These are phyloP conservation scores for Boletellus emodensis DNA, from an alignment of 768 basidiomycete genomes.

Conservation along the genomic window DNA sequence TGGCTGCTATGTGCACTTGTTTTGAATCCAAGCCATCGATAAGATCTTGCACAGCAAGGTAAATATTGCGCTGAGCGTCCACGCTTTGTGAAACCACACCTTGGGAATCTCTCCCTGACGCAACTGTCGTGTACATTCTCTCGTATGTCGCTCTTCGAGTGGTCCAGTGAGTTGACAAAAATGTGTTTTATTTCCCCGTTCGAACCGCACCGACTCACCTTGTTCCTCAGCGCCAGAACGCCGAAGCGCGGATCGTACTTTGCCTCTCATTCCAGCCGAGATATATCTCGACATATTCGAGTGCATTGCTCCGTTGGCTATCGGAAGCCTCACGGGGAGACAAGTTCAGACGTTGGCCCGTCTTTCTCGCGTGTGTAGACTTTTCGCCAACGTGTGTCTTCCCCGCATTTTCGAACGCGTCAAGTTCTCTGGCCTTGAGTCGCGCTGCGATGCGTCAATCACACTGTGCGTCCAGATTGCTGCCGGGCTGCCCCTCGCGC, in stretches of 20 bases:
- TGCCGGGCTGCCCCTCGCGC: conserved; percentile 25
- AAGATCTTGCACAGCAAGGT: too few relatives aligned
- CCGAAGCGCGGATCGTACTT: neutral
- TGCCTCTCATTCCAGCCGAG: conserved; percentile 41
- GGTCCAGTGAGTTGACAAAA: conserved; percentile 5
- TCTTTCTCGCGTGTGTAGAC: conserved; percentile 41
- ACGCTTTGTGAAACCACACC: too few relatives aligned
- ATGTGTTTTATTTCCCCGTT: neutral
- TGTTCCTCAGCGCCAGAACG: conserved; percentile 27
- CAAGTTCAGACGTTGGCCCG: conserved; percentile 7
- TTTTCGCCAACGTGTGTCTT: conserved; percentile 38
- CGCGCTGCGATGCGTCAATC: neutral
- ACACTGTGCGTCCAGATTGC: conserved; percentile 28
- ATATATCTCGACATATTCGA: conserved; percentile 42
- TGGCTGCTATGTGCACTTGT: too few relatives aligned
- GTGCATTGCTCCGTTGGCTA: conserved; percentile 22
- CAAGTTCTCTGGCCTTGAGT: conserved; percentile 16
- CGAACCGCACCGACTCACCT: neutral
- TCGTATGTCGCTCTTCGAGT: conserved; percentile 1
- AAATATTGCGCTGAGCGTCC: too few relatives aligned
- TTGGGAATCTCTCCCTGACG: too few relatives aligned
- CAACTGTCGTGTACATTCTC: too few relatives aligned
- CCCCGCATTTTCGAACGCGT: conserved; percentile 39
- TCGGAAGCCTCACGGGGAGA: conserved; percentile 9
- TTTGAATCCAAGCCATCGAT: too few relatives aligned